phyloP scores from a whole-genome alignment of 2,329 filamentous ascomycete genomes.

The Blastomyces emzantsi region DNA sequence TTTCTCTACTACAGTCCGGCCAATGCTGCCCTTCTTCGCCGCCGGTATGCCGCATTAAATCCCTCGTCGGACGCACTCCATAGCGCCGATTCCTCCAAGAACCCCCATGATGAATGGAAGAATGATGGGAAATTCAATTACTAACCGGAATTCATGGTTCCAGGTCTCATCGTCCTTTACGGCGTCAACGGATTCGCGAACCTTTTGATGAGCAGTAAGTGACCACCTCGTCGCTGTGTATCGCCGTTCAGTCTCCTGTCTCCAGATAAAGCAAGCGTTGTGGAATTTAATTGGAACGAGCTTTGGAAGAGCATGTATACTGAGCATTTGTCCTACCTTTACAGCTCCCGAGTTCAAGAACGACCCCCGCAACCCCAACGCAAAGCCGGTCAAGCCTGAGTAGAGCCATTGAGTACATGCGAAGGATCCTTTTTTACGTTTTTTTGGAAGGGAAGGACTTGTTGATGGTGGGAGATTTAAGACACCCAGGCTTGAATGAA shows the following conservation, averaged over 20 bases:
- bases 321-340: neutral
- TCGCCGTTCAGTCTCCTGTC: constrained; percentile 39
- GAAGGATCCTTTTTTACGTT: neutral
- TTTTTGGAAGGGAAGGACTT: neutral
- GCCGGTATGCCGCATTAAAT: constrained; percentile 60
- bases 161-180: constrained; percentile 73
- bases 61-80: constrained; percentile 1
- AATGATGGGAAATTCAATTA: neutral
- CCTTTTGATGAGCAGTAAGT: constrained; percentile 69
- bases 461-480: neutral
- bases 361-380: constrained; percentile 70
- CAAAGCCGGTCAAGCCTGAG: constrained; percentile 26
- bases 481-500: constrained; percentile 1
- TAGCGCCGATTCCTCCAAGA: neutral
- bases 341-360: constrained; percentile 92
- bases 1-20: constrained; percentile 56
- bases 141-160: neutral
- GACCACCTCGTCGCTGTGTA: constrained; percentile 14
- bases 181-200: constrained; percentile 79
- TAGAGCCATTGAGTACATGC: constrained; percentile 26
- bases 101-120: neutral
- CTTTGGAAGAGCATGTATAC: neutral
- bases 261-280: constrained; percentile 52
- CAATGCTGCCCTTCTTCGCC: constrained; percentile 86
- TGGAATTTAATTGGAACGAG: constrained; percentile 27